Evolutionary conservation across 2,329 filamentous ascomycete genomes (phyloP).

Genomic region (Penicillium sp.): DNA sequence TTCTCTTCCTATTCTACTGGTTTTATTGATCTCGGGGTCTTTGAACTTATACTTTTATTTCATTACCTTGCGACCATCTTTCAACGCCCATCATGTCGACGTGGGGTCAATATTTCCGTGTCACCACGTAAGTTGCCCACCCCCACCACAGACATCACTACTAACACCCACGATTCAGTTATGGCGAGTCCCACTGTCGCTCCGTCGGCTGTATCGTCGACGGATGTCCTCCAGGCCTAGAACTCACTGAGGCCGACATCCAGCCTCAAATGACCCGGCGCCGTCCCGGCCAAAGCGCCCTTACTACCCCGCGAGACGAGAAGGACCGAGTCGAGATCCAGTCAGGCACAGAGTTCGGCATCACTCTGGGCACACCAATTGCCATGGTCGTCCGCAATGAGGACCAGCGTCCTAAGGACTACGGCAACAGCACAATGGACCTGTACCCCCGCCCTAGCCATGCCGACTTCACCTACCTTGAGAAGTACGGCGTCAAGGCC

Average conservation of each 20-base stretch:
- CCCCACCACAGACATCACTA: constrained; percentile 1
- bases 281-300: constrained; percentile 80
- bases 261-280: constrained; percentile 92
- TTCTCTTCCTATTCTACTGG: constrained; percentile 6
- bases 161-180: constrained; percentile 43
- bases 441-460: constrained; percentile 86
- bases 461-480: constrained; percentile 94
- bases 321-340: constrained; percentile 90
- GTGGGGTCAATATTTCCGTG: constrained; percentile 77
- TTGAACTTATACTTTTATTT: not conserved
- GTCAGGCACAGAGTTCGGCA: constrained; percentile 84
- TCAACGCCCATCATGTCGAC: constrained; percentile 67
- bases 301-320: constrained; percentile 90
- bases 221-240: constrained; percentile 82
- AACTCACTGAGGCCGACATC: constrained; percentile 80
- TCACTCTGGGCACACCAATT: constrained; percentile 89
- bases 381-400: constrained; percentile 84
- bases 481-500: constrained; percentile 95
- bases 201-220: constrained; percentile 95
- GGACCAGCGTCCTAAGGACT: constrained; percentile 90
- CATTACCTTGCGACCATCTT: constrained; percentile 1
- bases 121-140: constrained; percentile 67
- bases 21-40: not conserved
- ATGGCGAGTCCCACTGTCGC: constrained; percentile 86
- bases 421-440: constrained; percentile 86